Evolutionary conservation across 306 rosid species (phyloP), one percentile per base, ranked within the genome.

Genomic region (Parietaria judaica): DNA sequence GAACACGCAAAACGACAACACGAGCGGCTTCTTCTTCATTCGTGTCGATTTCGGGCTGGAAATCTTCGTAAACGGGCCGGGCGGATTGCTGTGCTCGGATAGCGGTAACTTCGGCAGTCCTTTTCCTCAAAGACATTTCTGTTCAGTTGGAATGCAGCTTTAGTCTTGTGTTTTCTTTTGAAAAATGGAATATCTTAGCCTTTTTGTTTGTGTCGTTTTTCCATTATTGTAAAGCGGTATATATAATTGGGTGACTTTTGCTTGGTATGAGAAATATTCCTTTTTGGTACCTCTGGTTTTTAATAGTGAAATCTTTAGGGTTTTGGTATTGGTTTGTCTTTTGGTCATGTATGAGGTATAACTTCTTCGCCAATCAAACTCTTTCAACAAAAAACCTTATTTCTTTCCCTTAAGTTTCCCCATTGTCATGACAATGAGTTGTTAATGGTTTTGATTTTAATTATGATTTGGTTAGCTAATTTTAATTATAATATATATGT

Each of bases 21-120:
- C 45, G 64, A 61, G 78, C 78, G 41, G 63, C 76, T 0, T 54
- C 61, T 41, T 64, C 75, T 79, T 83, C 85, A 51, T 57, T 66
- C 38, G 13, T 47, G 14, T 86, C 85, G 11, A 56, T 72, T 6
- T 13, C 48, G 0, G 87, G 90, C 74, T 68, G 70, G 63, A 81
- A 61, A 35, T 66, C 79, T 17, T 72, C 78, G 14, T 74, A 70
- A 11, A 45, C 53, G 6, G 68, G 76, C 63, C 74, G 80, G 11
- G 56, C 56, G n/a, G 78, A 67, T 37, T 73, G 53, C 14, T 1
- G 15, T 1, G 53, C 53, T 9, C 5, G 72, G 35, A 47, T 39
- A 43, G 61, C 36, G 5, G 67, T 51, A 7, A 8, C 51, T 14
- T 64, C 70, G 23, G 59, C 59, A 6, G 53, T 3, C 65, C 78